Percentiles rank a stretch among this genome's conserved stretches.
Evolutionary conservation across 192 early-diverging fungal genomes (phyloP).

Genomic region (Oehlia diaphana): DNA sequence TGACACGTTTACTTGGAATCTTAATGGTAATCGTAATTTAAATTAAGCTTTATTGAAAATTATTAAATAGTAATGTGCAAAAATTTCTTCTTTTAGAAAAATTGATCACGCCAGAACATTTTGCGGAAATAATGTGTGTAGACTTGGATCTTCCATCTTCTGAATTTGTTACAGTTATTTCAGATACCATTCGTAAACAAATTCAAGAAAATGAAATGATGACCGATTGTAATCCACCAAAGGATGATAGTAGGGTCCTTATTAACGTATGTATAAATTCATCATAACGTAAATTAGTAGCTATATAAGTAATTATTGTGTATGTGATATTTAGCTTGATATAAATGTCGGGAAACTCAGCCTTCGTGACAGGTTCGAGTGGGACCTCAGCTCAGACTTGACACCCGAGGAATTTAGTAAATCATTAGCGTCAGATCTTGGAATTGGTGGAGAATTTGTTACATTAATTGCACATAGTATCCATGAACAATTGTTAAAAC

Average conservation of each 20-base stretch:
- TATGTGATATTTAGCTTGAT: conserved; percentile 59
- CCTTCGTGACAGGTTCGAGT: conserved; percentile 88
- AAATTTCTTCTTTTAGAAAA: conserved; percentile 49
- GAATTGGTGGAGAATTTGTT: conserved; percentile 79
- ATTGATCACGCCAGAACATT: conserved; percentile 77
- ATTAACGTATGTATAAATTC: conserved; percentile 49
- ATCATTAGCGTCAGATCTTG: conserved; percentile 67
- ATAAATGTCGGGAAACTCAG: conserved; percentile 80
- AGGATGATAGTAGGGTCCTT: conserved; percentile 43
- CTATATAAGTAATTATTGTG: background rate
- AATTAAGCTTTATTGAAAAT: background rate
- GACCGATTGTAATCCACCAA: conserved; percentile 47
- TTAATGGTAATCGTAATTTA: conserved; percentile 59
- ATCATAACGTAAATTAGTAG: conserved; percentile 2
- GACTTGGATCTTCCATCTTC: conserved; percentile 64
- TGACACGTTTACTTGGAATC: conserved; percentile 93
- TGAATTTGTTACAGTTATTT: conserved; percentile 54
- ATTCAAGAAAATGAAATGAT: conserved; percentile 58
- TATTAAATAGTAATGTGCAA: background rate
- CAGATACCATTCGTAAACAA: conserved; percentile 59
- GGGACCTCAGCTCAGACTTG: conserved; percentile 74
- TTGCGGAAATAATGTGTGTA: conserved; percentile 80
- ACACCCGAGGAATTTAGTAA: conserved; percentile 74
- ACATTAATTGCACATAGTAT: conserved; percentile 73
- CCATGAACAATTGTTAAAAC: conserved; percentile 68